Evolutionary conservation across 2,329 filamentous ascomycete species (phyloP).

Genomic region (Ophiostoma piceae): DNA sequence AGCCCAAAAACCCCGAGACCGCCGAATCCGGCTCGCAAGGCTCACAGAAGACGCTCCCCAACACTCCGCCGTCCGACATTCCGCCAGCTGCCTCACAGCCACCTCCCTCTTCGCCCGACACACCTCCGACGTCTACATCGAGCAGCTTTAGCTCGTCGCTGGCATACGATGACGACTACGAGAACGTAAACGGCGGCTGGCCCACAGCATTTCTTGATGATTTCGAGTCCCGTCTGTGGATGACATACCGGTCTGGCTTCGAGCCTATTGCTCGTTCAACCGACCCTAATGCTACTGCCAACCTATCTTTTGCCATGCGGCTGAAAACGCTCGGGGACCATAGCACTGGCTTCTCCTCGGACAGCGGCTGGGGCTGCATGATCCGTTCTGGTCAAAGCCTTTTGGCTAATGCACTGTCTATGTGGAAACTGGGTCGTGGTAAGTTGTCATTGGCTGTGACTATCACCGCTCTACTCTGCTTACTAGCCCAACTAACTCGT

Average conservation of each 20-base stretch:
- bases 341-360: slow-evolving; percentile 72
- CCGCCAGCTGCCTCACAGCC: slow-evolving; percentile 38
- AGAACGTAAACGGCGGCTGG: slow-evolving; percentile 58
- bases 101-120: not conserved
- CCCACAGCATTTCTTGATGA: slow-evolving; percentile 81
- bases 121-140: slow-evolving; percentile 33
- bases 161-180: slow-evolving; percentile 42
- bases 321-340: slow-evolving; percentile 74
- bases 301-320: slow-evolving; percentile 78
- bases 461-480: not conserved
- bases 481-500: not conserved
- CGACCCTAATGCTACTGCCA: slow-evolving; percentile 63
- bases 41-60: not conserved
- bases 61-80: slow-evolving; percentile 24
- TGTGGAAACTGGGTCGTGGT: slow-evolving; percentile 75
- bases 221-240: slow-evolving; percentile 89
- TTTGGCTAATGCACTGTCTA: slow-evolving; percentile 75
- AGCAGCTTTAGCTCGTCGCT: slow-evolving; percentile 51
- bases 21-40: not conserved
- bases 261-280: slow-evolving; percentile 71
- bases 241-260: slow-evolving; percentile 92
- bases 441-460: slow-evolving; percentile 30
- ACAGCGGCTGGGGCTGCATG: slow-evolving; percentile 98
- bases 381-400: slow-evolving; percentile 93
- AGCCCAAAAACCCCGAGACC: slow-evolving; percentile 5